These are phyloP conservation scores for Calocera viscosa DNA, from an alignment of 768 basidiomycete species.

Conservation along the genomic window DNA sequence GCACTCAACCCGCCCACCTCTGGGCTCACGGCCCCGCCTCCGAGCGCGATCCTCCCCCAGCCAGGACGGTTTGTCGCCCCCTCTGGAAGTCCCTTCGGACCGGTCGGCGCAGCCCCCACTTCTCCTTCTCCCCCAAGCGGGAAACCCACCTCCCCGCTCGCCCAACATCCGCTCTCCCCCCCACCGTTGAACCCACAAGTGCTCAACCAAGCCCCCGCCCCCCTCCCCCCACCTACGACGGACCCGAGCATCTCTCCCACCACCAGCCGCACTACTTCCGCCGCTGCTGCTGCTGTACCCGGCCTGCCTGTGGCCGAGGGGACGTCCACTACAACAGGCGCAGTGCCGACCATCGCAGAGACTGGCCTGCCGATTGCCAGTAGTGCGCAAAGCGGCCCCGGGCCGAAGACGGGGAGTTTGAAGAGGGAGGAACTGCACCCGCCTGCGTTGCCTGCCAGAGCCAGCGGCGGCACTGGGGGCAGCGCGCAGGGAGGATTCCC, in stretches of 20 bases:
- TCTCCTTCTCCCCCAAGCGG: conserved; percentile 9
- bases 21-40: conserved; percentile 9
- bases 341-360: conserved; percentile 58
- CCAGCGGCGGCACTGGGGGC: no score
- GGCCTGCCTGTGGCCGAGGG: conserved; percentile 12
- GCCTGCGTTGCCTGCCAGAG: no score
- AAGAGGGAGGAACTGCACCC: neutral
- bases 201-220: conserved; percentile 23
- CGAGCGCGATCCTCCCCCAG: conserved; percentile 21
- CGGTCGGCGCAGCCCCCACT: conserved; percentile 13
- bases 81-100: neutral
- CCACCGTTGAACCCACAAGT: conserved; percentile 20
- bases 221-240: conserved; percentile 13
- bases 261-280: conserved; percentile 14
- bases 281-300: neutral
- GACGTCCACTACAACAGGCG: conserved; percentile 6
- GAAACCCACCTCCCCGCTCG: neutral
- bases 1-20: conserved; percentile 21
- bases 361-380: conserved; percentile 61
- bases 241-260: conserved; percentile 13
- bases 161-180: neutral
- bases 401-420: conserved; percentile 16
- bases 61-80: conserved; percentile 17
- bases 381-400: conserved; percentile 46
- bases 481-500: neutral